Percentiles rank a stretch among this genome's conserved stretches.
Evolutionary conservation across 176 grass and related monocot species (phyloP).

Genomic region (Puya raimondii): DNA sequence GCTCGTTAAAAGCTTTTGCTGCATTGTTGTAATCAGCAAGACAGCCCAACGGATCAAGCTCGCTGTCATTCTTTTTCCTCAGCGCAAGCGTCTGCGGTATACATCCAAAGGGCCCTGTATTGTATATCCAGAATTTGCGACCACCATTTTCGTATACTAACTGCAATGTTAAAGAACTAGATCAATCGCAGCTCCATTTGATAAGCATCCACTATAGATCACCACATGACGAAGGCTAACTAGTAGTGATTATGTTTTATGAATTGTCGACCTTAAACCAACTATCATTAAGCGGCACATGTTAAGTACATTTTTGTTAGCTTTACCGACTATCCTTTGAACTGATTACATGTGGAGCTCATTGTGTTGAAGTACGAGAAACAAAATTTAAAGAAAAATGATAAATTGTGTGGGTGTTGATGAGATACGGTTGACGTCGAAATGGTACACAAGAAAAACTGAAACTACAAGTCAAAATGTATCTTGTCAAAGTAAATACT

Average conservation of each 20-base stretch:
- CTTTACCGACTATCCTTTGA: no score
- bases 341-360: no score
- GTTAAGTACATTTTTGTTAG: no score
- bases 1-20: conserved; percentile 33
- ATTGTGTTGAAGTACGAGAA: no score
- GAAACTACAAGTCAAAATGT: no score
- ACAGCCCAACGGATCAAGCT: conserved; percentile 28
- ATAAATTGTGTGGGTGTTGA: no score
- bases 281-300: no score
- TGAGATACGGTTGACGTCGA: no score
- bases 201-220: no score
- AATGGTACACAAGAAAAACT: not conserved
- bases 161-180: not conserved
- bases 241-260: no score
- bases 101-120: conserved; percentile 28
- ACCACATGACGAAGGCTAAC: no score
- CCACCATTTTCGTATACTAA: conserved; percentile 6
- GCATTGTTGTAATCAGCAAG: conserved; percentile 30
- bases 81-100: conserved; percentile 17
- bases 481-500: not conserved
- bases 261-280: no score
- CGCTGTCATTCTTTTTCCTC: conserved; percentile 13
- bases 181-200: not conserved
- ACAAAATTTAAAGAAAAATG: not conserved
- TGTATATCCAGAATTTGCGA: conserved; percentile 28